Evolutionary conservation across 495 filamentous ascomycete genomes (phyloP), one percentile per base, ranked within the genome.

Genomic region (Xylaria castorea): DNA sequence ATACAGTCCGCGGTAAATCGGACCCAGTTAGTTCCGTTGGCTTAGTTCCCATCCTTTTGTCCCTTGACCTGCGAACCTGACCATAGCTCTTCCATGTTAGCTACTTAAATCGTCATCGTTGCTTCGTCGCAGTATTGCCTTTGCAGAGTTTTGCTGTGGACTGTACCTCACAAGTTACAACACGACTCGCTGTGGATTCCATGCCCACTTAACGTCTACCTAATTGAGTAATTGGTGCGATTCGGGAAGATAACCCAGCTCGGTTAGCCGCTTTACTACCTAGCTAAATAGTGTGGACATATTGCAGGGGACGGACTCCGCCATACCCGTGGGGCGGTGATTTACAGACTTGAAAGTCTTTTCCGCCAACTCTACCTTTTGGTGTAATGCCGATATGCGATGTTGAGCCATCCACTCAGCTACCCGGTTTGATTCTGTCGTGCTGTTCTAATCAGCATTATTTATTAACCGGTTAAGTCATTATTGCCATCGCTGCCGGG

Each of bases 191-290:
- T 25, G 1, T 55, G 11, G 51, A 27, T 30, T 25, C 9, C 6
- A 60, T 36, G 5, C 32, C 57, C 57, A 36, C 55, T 60, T 60
- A 36, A 60, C 36, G n/a, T 18, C 30, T 67, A 14, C 64, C 64
- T 38, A 51, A 53, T 51, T 25, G 64, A n/a, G 64, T 53, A 67
- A 53, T 7, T 53, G 30, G 64, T 67, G 64, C 48, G 64, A 67
- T 67, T 67, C 44, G 64, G 64, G 62, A 65, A 20, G 44, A 30
- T 20, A 32, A 34, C 62, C 62, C 2, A 48, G 14, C 27, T 48
- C 8, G 11, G 63, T 42, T 38, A 63, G 42, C 63, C 20, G 6
- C 2, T 12, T 11, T 50, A 34, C 27, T 5, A n/a, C n/a, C n/a
- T n/a, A 20, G 5, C 61, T 42, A 30, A 32, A 42, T 62, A 40